Evolutionary conservation across 257 asterid genomes (phyloP).

Genomic region (Lycium ferocissimum): DNA sequence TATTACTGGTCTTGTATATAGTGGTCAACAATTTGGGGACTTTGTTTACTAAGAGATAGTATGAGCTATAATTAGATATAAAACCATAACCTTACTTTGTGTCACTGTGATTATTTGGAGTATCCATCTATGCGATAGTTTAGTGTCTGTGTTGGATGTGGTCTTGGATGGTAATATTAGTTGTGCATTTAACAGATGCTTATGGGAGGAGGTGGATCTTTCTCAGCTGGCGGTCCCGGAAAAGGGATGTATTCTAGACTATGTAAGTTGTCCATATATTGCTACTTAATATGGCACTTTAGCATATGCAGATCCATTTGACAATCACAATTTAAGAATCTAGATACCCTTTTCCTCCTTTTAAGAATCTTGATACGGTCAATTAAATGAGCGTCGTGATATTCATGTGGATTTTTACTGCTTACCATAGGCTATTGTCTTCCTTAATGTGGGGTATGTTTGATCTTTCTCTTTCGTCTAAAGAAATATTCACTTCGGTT

Average conservation of each 20-base stretch:
- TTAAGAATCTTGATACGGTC: conserved; percentile 10
- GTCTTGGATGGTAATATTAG: conserved; percentile 14
- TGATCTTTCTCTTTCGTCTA: not conserved
- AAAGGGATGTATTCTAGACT: conserved; percentile 96
- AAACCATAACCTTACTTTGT: not conserved
- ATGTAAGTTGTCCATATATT: conserved; percentile 56
- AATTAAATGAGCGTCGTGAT: conserved; percentile 17
- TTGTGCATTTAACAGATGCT: conserved; percentile 64
- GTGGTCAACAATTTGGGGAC: not conserved
- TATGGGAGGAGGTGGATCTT: conserved; percentile 98
- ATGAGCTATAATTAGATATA: conserved; percentile 17
- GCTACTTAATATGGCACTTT: conserved; percentile 8
- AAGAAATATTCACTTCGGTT: not conserved
- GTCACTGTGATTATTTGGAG: not conserved
- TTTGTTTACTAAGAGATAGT: not conserved
- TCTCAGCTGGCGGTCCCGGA: conserved; percentile 97
- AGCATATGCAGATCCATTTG: conserved; percentile 2
- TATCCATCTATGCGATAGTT: conserved; percentile 13
- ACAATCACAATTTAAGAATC: conserved; percentile 1
- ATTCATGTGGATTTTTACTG: not conserved
- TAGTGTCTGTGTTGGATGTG: not conserved
- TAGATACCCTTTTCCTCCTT: not conserved
- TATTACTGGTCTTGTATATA: conserved; percentile 3
- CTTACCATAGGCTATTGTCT: conserved; percentile 17
- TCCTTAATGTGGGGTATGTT: not conserved